Base-by-base conservation (phyloP, 2,329 filamentous ascomycete genomes). In the Penicillium nordicum region DNA sequence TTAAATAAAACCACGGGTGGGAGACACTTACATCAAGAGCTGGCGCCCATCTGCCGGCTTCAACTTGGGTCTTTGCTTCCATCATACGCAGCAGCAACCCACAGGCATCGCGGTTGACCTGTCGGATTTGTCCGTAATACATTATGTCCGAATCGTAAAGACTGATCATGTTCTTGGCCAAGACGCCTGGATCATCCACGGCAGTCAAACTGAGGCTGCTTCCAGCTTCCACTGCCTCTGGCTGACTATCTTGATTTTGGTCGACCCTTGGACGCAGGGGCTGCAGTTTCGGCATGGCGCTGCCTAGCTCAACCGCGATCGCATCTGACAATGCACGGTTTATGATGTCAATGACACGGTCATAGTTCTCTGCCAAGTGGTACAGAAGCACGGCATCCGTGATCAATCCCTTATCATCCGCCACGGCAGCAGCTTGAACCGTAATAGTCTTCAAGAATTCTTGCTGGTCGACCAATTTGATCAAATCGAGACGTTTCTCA, bases 361-460 rank as follows among this genome's bases (percentile, higher is more conserved):
- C 92, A 72, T 96, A 97, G 72, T 99, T 92, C 68, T 91, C 90
- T 0, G 94, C 93, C 42, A 99, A 81, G 73, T 99, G 93, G 73
- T 96, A 97, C 50, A 99, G 81, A 49, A 99, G 82, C 14, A 97
- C 93, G 2, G 95, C 92, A 74, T 99, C 94, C 0, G 93, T 95
- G 1, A 88, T 92, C 48, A 95, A 85, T 38, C 94, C 93, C 67
- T 93, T 95, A 72, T 97, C 93, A 65, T 99, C 93, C 5, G 94
- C 94, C 68, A 92, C 90, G 62, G 88, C 88, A 40, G 94, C 94
- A 9, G 94, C 94, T 73, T 96, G 91, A 42, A 94, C 81, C 1
- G 93, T 97, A 67, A 99, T 93, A n/a, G 88, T 88, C 68, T 87
- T 88, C 73, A 99, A 84, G 72, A 97, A 94, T 63, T 96, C 89